Evolutionary conservation across 108 stramenopile genomes (phyloP), one percentile per base, ranked within the genome.

Genomic region (Fragilariopsis cylindrus): DNA sequence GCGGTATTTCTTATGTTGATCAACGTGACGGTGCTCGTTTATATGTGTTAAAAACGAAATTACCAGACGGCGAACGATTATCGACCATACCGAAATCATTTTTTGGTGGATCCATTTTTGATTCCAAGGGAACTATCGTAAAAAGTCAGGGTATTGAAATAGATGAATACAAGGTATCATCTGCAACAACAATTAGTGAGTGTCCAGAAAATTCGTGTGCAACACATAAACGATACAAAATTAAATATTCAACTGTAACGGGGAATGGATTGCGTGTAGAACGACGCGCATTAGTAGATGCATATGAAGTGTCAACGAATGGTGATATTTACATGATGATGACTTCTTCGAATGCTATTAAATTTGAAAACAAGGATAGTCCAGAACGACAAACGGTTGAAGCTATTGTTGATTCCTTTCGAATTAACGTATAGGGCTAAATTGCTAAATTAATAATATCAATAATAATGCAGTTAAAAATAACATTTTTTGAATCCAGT

Each of bases 11-110:
- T 69, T 92, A 90, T 65, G 91, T 92, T 40, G 91, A 92, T 78
- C 91, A 92, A 73, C 73, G 91, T 16, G 90, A 92, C 76, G 91
- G 91, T 12, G 89, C 90, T 66, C 88, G 88, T 66, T 65, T 92
- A 42, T 92, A 92, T 69, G 81, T 88, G 7, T 64, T 92, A 12
- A 76, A 74, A 16, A 82, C 88, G 3, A 71, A 55, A n/a, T 71
- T 92, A 19, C 91, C 91, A 8, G 54, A 60, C 12, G 86, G 76
- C 4, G 81, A 68, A 6, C 60, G 60, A 52, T 72, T 92, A 49
- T 78, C 80, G 45, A 85, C 76, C 0, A 73, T 90, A 8, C 30
- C 76, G 13, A 90, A 88, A 62, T 54, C 63, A 1, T 88, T 74
- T 68, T 83, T 92, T 60, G 87, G 81, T 0, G 79, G 82, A 57